Evolutionary conservation across 192 early-diverging fungal genomes (phyloP).

Genomic region (Coemansia sp.): DNA sequence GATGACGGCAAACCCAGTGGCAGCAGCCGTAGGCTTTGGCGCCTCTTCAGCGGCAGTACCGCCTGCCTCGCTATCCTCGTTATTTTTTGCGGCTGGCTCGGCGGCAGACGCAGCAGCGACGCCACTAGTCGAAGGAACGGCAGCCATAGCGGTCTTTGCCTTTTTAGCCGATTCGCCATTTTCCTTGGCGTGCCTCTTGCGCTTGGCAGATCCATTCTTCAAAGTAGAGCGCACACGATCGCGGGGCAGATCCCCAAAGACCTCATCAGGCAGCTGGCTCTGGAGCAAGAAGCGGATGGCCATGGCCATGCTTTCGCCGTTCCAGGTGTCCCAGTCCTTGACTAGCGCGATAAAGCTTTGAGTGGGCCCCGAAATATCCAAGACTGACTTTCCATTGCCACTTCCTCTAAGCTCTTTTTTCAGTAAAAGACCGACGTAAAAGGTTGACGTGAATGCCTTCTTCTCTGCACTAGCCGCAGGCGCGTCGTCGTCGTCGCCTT

Average conservation of each 20-base stretch:
- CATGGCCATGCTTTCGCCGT: slow-evolving; percentile 33
- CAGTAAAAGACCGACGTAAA: slow-evolving; percentile 85
- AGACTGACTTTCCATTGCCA: slow-evolving; percentile 53
- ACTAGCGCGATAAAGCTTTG: slow-evolving; percentile 80
- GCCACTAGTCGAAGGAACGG: slow-evolving; percentile 46
- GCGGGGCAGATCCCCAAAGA: slow-evolving; percentile 39
- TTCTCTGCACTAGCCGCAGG: slow-evolving; percentile 1
- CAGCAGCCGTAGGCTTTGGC: background rate
- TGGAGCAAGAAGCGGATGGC: slow-evolving; percentile 39
- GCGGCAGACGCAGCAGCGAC: slow-evolving; percentile 7
- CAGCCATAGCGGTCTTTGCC: slow-evolving; percentile 14
- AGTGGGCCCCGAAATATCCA: slow-evolving; percentile 81
- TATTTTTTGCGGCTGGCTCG: background rate
- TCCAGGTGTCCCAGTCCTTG: slow-evolving; percentile 45
- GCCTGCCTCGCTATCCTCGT: background rate
- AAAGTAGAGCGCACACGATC: slow-evolving; percentile 12
- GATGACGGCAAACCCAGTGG: slow-evolving; percentile 2
- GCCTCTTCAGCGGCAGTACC: background rate
- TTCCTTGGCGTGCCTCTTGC: background rate
- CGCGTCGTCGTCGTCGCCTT: slow-evolving; percentile 15
- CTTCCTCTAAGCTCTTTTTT: slow-evolving; percentile 53
- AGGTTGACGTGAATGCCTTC: slow-evolving; percentile 71
- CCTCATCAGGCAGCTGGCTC: slow-evolving; percentile 41
- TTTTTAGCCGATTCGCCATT: slow-evolving; percentile 15
- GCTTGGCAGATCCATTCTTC: slow-evolving; percentile 6